Percentiles rank a stretch among this genome's conserved stretches.
Evolutionary conservation across 176 grass and related monocot genomes (phyloP).

Genomic region (Lolium perenne): DNA sequence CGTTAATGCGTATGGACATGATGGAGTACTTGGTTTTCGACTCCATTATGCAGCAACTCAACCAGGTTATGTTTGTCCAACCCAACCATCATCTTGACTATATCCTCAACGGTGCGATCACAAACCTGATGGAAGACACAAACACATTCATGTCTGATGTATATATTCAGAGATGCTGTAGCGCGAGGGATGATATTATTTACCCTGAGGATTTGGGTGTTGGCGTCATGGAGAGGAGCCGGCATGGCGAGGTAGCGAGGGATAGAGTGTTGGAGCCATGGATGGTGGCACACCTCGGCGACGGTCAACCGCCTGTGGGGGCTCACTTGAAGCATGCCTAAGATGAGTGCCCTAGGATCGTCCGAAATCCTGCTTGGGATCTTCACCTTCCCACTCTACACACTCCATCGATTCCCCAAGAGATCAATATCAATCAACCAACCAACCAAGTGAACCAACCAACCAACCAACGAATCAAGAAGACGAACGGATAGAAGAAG

Average conservation of each 20-base stretch:
- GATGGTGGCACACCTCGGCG: slow-evolving; percentile 55
- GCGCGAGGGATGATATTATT: neutral
- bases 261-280: slow-evolving; percentile 53
- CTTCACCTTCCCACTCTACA: slow-evolving; percentile 48
- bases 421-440: no score
- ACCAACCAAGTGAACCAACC: neutral
- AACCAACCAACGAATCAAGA: neutral
- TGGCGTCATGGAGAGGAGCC: slow-evolving; percentile 13
- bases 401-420: neutral
- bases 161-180: neutral
- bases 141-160: neutral
- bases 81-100: slow-evolving; percentile 40
- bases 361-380: slow-evolving; percentile 53
- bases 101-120: slow-evolving; percentile 47
- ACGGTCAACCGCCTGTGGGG: slow-evolving; percentile 56
- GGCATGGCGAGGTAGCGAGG: slow-evolving; percentile 59
- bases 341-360: slow-evolving; percentile 56
- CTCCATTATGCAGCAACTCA: slow-evolving; percentile 47
- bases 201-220: slow-evolving; percentile 44
- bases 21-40: slow-evolving; percentile 37
- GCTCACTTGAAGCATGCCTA: slow-evolving; percentile 59
- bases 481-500: neutral
- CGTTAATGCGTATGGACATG: neutral
- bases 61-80: slow-evolving; percentile 59
- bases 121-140: slow-evolving; percentile 41